A percentile compares a stretch with the other conserved stretches of the same genome.
Conservation (phyloP, 2,329 filamentous ascomycete species). For the Cercospora beticola region DNA sequence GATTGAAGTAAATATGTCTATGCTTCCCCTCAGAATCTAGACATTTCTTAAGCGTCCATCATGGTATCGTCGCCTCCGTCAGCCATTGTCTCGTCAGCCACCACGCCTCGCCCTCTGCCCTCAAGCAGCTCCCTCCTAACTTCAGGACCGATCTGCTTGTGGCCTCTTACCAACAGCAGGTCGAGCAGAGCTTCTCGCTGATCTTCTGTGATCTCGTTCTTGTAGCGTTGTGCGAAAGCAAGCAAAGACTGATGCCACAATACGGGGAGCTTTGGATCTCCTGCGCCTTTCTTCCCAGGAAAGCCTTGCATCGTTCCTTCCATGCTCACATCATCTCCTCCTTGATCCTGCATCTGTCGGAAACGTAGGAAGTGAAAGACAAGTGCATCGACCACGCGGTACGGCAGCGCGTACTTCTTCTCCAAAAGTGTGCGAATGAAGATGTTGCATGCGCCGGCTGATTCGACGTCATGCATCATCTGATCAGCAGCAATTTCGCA, state of each 20-base stretch:
- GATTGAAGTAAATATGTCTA: background rate
- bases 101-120: constrained; percentile 79
- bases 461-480: constrained; percentile 77
- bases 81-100: constrained; percentile 59
- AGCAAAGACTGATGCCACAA: constrained; percentile 95
- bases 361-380: constrained; percentile 97
- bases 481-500: constrained; percentile 95
- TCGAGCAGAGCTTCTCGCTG: constrained; percentile 89
- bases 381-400: constrained; percentile 87
- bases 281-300: constrained; percentile 45
- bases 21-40: background rate
- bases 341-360: constrained; percentile 65
- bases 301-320: constrained; percentile 41
- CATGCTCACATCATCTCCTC: constrained; percentile 58
- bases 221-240: constrained; percentile 89
- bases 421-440: constrained; percentile 91
- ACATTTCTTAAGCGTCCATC: constrained; percentile 50
- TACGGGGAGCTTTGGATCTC: constrained; percentile 66
- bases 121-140: constrained; percentile 85
- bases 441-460: constrained; percentile 87
- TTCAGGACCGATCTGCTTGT: constrained; percentile 86
- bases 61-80: constrained; percentile 83
- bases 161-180: constrained; percentile 77
- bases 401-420: constrained; percentile 95
- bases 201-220: constrained; percentile 94